Evolutionary conservation across 1,284 basidiomycete genomes (phyloP), one percentile per base, ranked within the genome.

Genomic region (Apiotrichum sp.): DNA sequence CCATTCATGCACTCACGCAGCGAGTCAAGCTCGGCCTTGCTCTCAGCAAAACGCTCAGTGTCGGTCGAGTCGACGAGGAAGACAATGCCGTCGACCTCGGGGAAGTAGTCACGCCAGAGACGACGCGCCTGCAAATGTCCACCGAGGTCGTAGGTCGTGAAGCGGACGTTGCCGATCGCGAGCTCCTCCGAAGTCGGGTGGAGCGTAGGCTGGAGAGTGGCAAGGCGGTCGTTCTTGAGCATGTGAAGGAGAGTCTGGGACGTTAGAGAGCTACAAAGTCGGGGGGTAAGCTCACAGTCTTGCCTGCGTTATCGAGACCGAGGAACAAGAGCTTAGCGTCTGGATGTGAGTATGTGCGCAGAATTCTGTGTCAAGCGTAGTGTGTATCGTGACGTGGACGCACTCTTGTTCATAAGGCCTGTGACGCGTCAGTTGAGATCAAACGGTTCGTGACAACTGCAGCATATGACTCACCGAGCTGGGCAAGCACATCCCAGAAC

Each of bases 131-230:
- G 95, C 75, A 88, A 86, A 80, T 98, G 95, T 74, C 96, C 96
- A 70, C 96, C 96, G 56, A 99, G 82, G 76, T 99, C 96, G 71
- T 98, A 96, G 0, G 96, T 98, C 32, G 93, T 98, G 80, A 99
- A 99, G 76, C 97, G 98, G 71, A 98, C 90, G 71, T 91, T 93
- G 60, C 96, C 96, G 75, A 98, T 98, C 29, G 96, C 93, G 55
- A 99, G 85, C 78, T 98, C 96, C 80, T 99, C 96, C 39, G 96
- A 98, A 22, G 96, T 98, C n/a, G 96, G 96, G 78, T 98, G 95
- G 58, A 98, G 87, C 35, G 96, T 99, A 38, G 96, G 96, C 79
- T 98, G 96, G 65, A 99, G 82, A 33, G 93, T 96, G 32, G 96
- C 96, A 59, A 98, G 83, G 68, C 96, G 85, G 81, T 98, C 96